Percentiles rank a stretch among this genome's conserved stretches.
phyloP scores from a whole-genome alignment of 1,284 basidiomycete genomes.

The Porodaedalea pini region DNA sequence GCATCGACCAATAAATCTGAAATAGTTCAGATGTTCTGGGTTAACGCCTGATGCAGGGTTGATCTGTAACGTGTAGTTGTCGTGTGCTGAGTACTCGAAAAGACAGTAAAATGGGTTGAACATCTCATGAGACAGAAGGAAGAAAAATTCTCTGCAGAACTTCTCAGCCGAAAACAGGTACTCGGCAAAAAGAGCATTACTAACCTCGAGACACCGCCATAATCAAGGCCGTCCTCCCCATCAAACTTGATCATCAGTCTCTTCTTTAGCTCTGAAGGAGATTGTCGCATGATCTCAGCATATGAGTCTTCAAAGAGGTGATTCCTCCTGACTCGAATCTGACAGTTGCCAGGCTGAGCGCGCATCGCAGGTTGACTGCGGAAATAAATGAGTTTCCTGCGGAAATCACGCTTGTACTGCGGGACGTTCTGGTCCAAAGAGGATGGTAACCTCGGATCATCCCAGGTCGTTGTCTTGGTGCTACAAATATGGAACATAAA shows the following conservation, averaged over 20 bases:
- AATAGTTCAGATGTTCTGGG: slow-evolving; percentile 98
- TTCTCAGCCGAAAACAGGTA: slow-evolving; percentile 21
- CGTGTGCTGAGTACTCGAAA: slow-evolving; percentile 98
- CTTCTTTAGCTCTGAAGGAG: slow-evolving; percentile 92
- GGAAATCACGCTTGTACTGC: slow-evolving; percentile 96
- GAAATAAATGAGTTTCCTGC: slow-evolving; percentile 96
- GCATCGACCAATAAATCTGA: slow-evolving; percentile 97
- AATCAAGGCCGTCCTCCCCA: slow-evolving; percentile 94
- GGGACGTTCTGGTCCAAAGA: slow-evolving; percentile 78
- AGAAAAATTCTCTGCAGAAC: slow-evolving; percentile 67
- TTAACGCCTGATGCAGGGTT: slow-evolving; percentile 98
- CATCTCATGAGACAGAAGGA: slow-evolving; percentile 97
- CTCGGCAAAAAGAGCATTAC: slow-evolving; percentile 22
- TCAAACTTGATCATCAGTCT: slow-evolving; percentile 97
- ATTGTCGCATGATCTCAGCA: slow-evolving; percentile 94
- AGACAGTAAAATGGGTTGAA: slow-evolving; percentile 99
- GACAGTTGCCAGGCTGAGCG: slow-evolving; percentile 86
- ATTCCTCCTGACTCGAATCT: slow-evolving; percentile 90
- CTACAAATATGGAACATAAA: slow-evolving; percentile 91
- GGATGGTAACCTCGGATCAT: slow-evolving; percentile 75
- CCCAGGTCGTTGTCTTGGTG: slow-evolving; percentile 97
- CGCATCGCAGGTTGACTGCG: slow-evolving; percentile 91
- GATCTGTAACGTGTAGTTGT: slow-evolving; percentile 99
- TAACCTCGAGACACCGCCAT: slow-evolving; percentile 87
- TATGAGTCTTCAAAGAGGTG: slow-evolving; percentile 96